phyloP scores from a whole-genome alignment of 495 filamentous ascomycete species.

The Aspergillus sclerotioniger region DNA sequence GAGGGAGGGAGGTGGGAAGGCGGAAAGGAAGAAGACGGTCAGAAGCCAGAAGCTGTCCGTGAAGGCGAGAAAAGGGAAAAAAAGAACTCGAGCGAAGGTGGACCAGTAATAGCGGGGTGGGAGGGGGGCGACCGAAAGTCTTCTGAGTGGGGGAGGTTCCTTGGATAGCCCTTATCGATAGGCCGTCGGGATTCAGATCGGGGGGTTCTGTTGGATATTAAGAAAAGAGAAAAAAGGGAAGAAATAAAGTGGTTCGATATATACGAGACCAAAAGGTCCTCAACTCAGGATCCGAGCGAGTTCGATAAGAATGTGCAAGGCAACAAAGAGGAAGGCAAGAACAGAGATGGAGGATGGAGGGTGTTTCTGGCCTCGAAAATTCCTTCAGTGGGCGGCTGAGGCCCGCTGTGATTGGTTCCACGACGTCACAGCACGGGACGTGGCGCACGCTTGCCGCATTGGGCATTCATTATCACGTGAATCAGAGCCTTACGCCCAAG shows the following conservation, averaged over 20 bases:
- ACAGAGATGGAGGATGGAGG: constrained; percentile 5
- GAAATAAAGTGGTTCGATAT: constrained; percentile 6
- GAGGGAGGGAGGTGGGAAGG: constrained; percentile 10
- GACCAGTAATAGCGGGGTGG: constrained; percentile 42
- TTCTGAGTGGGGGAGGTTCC: constrained; percentile 27
- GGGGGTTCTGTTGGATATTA: not conserved
- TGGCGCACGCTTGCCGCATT: constrained; percentile 27
- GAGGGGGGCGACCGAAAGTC: constrained; percentile 32
- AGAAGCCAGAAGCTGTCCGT: constrained; percentile 25
- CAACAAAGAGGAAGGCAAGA: not conserved
- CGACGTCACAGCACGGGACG: constrained; percentile 30
- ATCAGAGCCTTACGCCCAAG: constrained; percentile 16
- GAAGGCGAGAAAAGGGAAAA: constrained; percentile 27
- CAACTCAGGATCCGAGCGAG: not conserved
- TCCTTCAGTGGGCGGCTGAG: constrained; percentile 28
- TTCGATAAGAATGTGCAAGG: not conserved
- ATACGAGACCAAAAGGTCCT: not conserved
- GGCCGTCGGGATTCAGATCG: not conserved
- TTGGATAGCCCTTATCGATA: constrained; percentile 46
- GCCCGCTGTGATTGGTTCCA: constrained; percentile 31
- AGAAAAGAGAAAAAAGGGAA: not conserved
- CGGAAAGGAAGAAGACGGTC: constrained; percentile 13
- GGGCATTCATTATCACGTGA: constrained; percentile 27
- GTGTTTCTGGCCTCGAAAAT: constrained; percentile 26
- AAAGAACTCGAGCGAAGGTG: constrained; percentile 34